Evolutionary conservation across 2,329 filamentous ascomycete genomes (phyloP), one percentile per base, ranked within the genome.

Genomic region (Aspergillus felis): DNA sequence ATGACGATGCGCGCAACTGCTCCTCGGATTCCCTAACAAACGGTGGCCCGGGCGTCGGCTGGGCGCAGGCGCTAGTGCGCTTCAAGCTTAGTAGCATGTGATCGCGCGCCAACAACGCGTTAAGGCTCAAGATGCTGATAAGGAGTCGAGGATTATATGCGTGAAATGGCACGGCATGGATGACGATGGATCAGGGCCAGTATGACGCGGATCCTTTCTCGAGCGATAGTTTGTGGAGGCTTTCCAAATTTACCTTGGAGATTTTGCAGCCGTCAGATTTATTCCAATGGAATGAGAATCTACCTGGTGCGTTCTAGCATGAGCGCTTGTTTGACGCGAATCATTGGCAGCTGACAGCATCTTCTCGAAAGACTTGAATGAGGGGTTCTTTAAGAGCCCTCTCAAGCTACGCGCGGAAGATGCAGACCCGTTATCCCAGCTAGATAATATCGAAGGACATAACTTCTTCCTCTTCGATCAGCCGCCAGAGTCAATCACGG

Each of bases 171-270:
- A 29, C 53, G 51, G 28, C 46, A 25, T 28, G 56, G 54, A 52
- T 63, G 59, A 64, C 51, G 50, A 73, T 73, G 70, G 65, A 72
- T 42, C 56, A 49, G 52, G 64, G 57, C 41, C 63, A 68, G 42
- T 55, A 63, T 55, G 58, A 55, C 29, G 53, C 53, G 14, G 66
- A 74, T 62, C 71, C 72, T 1, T 76, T 76, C 59, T 71, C 68
- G 20, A 68, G 73, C 32, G 67, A 72, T 35, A 65, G 67, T 42
- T 63, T 75, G 12, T 75, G 73, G 74, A 68, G 70, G 55, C 60
- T 74, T n/a, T 74, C 72, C 2, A 71, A 66, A 50, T 76, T 77
- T 55, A 68, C 69, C 27, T 58, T 75, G 57, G 68, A 74, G 54
- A 64, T 67, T 25, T 57, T 76, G n/a, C 70, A 71, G 55, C 71